Conservation (phyloP, 169 alveolate species). For the Amoebophrya sp. region DNA sequence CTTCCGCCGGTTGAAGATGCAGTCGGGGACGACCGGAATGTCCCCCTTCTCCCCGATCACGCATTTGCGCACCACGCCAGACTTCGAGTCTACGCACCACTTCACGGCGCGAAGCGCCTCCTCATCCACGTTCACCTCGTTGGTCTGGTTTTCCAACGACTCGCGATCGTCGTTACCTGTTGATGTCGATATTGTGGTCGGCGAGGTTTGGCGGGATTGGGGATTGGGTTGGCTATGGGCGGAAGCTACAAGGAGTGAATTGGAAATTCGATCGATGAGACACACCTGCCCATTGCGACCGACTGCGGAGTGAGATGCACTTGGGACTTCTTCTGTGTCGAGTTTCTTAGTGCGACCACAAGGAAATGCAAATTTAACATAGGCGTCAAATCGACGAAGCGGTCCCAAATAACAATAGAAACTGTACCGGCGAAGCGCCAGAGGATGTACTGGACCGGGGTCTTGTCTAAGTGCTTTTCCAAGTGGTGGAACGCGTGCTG, state of each 20-base stretch:
- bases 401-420: too few relatives aligned
- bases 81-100: conserved; percentile 32
- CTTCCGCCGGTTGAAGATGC: conserved; percentile 32
- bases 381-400: too few relatives aligned
- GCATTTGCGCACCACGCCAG: conserved; percentile 31
- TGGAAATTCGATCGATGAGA: too few relatives aligned
- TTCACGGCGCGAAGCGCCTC: conserved; percentile 23
- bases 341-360: too few relatives aligned
- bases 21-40: conserved; percentile 30
- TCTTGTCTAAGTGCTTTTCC: conserved; percentile 32
- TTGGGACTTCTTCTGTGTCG: too few relatives aligned
- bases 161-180: conserved; percentile 33
- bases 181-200: too few relatives aligned
- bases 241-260: too few relatives aligned
- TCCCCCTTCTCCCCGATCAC: conserved; percentile 31
- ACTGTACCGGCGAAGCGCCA: conserved; percentile 38
- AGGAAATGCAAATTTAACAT: too few relatives aligned
- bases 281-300: too few relatives aligned
- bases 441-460: conserved; percentile 34
- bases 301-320: too few relatives aligned
- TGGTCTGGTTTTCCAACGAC: conserved; percentile 26
- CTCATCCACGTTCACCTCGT: conserved; percentile 30
- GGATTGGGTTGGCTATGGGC: too few relatives aligned
- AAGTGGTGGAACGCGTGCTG: conserved; percentile 40
- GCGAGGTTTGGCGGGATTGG: too few relatives aligned